Conservation (phyloP, 2,329 filamentous ascomycete species). For the Penicillium sp. region DNA sequence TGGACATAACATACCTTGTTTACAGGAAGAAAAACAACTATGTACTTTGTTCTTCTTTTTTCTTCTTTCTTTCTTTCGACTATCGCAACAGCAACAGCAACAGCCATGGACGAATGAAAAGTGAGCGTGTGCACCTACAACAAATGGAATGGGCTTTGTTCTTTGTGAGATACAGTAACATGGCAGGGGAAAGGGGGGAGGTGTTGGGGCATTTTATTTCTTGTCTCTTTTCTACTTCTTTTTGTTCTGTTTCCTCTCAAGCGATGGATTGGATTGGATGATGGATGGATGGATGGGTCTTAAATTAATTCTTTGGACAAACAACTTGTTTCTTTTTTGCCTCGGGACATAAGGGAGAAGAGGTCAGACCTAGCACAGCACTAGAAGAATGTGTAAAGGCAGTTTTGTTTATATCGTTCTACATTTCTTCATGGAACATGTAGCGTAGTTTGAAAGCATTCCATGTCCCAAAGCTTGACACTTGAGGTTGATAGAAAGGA, state of each 20-base stretch:
- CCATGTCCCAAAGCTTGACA: too few species aligned
- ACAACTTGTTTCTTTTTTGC: background rate
- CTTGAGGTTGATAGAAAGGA: too few species aligned
- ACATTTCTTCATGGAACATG: background rate
- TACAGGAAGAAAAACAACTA: background rate
- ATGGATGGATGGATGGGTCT: background rate
- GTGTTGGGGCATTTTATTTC: background rate
- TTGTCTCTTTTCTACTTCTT: background rate
- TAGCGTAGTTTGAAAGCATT: too few species aligned
- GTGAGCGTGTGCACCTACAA: background rate
- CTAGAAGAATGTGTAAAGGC: background rate
- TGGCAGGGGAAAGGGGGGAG: background rate
- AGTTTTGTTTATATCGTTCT: background rate
- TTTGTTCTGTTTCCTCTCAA: background rate
- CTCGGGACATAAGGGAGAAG: background rate
- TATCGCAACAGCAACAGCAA: too few species aligned
- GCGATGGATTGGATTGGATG: background rate
- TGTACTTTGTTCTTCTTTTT: background rate
- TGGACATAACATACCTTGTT: constrained; percentile 9
- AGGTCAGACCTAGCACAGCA: background rate
- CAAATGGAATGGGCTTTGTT: background rate
- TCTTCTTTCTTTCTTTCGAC: background rate
- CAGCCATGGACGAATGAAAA: background rate
- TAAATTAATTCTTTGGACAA: background rate
- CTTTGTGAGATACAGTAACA: background rate